Evolutionary conservation across 306 rosid species (phyloP).

Genomic region (Rosa persica): DNA sequence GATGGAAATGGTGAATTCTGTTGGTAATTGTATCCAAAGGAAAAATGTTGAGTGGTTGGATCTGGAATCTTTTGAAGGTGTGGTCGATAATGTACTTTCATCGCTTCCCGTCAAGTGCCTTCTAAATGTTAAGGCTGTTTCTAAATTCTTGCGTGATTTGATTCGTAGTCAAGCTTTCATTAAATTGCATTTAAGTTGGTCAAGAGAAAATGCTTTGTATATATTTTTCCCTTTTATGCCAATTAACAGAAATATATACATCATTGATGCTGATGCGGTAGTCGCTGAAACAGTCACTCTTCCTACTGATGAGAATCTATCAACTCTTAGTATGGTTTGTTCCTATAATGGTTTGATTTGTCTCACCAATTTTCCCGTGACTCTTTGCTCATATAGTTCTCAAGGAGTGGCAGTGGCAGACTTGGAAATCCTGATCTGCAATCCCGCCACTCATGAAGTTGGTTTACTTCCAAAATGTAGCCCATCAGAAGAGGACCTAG

Average conservation of each 20-base stretch:
- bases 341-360: constrained; percentile 29
- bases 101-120: constrained; percentile 24
- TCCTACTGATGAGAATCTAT: constrained; percentile 15
- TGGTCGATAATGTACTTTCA: constrained; percentile 16
- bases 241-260: constrained; percentile 8
- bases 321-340: constrained; percentile 26
- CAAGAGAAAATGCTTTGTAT: constrained; percentile 16
- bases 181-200: constrained; percentile 21
- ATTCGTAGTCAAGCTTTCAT: constrained; percentile 14
- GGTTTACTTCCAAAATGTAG: constrained; percentile 24
- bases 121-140: constrained; percentile 19
- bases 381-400: not conserved
- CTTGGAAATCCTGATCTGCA: constrained; percentile 32
- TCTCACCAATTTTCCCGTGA: constrained; percentile 26
- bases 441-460: constrained; percentile 27
- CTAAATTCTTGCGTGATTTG: constrained; percentile 18
- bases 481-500: constrained; percentile 10
- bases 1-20: constrained; percentile 8
- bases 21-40: not conserved
- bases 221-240: constrained; percentile 26
- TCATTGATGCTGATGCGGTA: constrained; percentile 16
- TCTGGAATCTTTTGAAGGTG: constrained; percentile 8
- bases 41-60: constrained; percentile 3
- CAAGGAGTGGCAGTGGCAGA: not conserved
- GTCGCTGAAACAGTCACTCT: constrained; percentile 14